These are phyloP conservation scores for Fusarium sp. DNA, from an alignment of 2,329 filamentous ascomycete genomes.

Conservation along the genomic window DNA sequence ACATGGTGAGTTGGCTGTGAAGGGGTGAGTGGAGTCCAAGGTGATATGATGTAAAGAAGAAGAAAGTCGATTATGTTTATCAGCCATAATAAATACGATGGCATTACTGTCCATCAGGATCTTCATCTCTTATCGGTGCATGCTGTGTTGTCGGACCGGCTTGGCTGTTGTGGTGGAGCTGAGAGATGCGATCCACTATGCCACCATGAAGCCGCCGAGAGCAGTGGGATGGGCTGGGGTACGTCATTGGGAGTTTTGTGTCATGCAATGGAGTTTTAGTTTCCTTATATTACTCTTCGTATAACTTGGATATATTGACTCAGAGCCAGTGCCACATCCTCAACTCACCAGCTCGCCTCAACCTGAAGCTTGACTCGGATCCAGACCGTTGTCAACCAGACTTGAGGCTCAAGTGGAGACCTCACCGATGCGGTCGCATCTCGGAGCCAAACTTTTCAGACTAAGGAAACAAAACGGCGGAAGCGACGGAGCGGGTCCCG, in stretches of 20 bases:
- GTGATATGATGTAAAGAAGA: background rate
- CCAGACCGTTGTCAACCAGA: background rate
- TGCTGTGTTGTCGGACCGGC: background rate
- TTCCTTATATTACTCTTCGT: background rate
- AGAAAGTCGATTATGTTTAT: background rate
- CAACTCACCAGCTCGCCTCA: background rate
- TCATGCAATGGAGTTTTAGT: background rate
- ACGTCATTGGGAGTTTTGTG: background rate
- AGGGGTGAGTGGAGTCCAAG: background rate
- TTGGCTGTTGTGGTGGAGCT: background rate
- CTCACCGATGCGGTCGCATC: background rate
- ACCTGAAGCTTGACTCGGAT: background rate
- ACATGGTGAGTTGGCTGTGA: background rate
- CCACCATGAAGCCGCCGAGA: background rate
- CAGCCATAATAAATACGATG: background rate
- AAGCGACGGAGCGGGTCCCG: background rate
- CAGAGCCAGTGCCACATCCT: background rate
- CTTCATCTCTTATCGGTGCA: background rate
- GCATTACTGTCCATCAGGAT: background rate
- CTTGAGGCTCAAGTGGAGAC: background rate
- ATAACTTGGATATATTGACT: background rate
- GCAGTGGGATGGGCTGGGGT: background rate
- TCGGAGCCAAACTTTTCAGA: background rate
- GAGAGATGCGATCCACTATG: background rate
- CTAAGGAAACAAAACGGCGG: background rate